Percentiles rank a stretch among this genome's conserved stretches.
Conservation (phyloP, 768 basidiomycete genomes). For the Lactifluus hygrophoroides region DNA sequence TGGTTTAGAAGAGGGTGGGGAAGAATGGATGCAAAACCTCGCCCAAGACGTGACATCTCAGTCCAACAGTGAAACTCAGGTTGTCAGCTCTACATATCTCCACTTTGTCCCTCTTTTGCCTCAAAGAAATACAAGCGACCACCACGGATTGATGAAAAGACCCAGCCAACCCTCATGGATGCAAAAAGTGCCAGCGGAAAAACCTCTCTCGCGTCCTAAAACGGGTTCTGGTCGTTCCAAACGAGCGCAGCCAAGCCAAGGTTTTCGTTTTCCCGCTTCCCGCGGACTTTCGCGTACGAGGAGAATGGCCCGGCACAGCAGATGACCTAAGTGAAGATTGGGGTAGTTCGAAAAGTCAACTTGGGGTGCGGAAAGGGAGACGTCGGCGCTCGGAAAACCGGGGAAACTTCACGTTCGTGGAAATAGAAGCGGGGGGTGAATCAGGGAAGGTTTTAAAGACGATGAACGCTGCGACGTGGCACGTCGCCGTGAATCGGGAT, state of each 20-base stretch:
- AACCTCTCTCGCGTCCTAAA: neutral
- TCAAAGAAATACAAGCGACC: neutral
- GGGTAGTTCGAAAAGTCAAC: neutral
- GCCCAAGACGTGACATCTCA: neutral
- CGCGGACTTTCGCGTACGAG: conserved; percentile 6
- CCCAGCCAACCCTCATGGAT: neutral
- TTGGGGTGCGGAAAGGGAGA: too few species aligned
- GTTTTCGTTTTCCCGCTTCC: neutral
- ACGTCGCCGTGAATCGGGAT: neutral
- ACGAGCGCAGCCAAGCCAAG: neutral
- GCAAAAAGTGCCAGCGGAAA: neutral
- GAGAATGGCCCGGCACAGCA: conserved; percentile 25
- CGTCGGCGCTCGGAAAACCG: neutral
- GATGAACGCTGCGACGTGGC: neutral
- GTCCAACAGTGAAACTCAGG: neutral
- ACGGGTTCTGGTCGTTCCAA: neutral
- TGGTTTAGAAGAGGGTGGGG: neutral
- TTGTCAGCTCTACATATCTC: neutral
- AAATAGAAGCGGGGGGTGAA: neutral
- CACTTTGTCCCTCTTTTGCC: neutral
- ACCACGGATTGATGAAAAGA: neutral
- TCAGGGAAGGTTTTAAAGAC: neutral
- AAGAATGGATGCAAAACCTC: neutral
- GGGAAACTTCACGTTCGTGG: neutral
- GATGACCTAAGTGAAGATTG: neutral